Base-by-base conservation (phyloP, 176 grass and related monocot genomes). In the Oryza brachyantha region DNA sequence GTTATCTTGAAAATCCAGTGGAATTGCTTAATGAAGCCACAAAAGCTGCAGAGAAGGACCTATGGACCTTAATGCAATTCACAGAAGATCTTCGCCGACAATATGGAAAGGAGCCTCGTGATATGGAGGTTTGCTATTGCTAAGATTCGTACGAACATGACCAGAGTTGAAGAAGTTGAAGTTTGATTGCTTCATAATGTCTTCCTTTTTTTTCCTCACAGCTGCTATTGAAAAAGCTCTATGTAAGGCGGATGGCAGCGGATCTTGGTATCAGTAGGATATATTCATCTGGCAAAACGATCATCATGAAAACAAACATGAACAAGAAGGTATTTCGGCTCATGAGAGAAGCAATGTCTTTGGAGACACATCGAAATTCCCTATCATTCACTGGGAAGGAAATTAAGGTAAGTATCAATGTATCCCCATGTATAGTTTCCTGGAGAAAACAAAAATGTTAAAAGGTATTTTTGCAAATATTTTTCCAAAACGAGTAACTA, bases 211-310 rank as follows among this genome's bases (percentile, higher is more conserved):
- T 68, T 84, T 32, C 64, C 43, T 68, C 78, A 48, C 82, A 97
- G 95, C 86, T 97, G 65, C 76, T 97, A 84, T 68, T 97, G 40
- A 97, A 97, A 88, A 97, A 88, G 38, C 89, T 94, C 34, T 94
- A 97, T 90, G 89, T 94, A 59, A 90, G 83, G 52, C 88, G 87
- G 83, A 97, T 94, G 95, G 89, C 95, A 11, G 87, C 89, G 35
- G 95, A 97, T 88, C 86, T 97, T 78, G 95, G 95, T 81, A 97
- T 97, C 55, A 81, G 38, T 39, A 85, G 57, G 70, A 82, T 97
- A 90, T 94, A 88, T 84, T 41, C 90, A 77, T 84, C 66, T 71
- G 88, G 92, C 19, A 97, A 97, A 79, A 83, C 28, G 2, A 86
- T 97, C 61, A 50, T 86, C 66, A 94, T 97, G 87, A 86, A 80